Percentiles rank a stretch among this genome's conserved stretches.
Conservation (phyloP, 805 yeast species). For the Priceomyces carsonii region DNA sequence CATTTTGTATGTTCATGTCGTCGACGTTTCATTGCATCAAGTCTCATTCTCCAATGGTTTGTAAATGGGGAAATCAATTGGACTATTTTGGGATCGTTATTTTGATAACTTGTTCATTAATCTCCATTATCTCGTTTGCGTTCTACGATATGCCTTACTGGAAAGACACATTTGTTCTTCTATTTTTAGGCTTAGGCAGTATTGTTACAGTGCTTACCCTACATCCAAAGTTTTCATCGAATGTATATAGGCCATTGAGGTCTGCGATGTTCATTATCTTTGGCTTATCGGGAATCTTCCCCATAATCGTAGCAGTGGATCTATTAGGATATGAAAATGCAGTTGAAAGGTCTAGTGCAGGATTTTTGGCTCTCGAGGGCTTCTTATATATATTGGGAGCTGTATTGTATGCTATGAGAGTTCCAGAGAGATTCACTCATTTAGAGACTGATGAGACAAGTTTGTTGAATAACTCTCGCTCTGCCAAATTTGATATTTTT, state of each 20-base stretch:
- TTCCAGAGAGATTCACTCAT: conserved; percentile 66
- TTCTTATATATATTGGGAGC: conserved; percentile 79
- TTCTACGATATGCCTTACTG: conserved; percentile 45
- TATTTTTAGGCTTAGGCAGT: conserved; percentile 58
- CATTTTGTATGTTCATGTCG: conserved; percentile 60
- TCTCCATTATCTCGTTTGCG: conserved; percentile 40
- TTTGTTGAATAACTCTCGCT: conserved; percentile 10
- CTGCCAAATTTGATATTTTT: conserved; percentile 52
- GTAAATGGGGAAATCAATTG: conserved; percentile 62
- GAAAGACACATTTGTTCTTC: conserved; percentile 37
- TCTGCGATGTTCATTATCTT: conserved; percentile 78
- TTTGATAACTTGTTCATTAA: conserved; percentile 63
- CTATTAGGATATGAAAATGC: conserved; percentile 53
- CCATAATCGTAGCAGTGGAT: conserved; percentile 56
- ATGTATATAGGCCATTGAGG: conserved; percentile 72
- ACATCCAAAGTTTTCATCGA: conserved; percentile 63
- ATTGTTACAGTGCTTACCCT: conserved; percentile 66
- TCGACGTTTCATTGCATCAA: conserved; percentile 68
- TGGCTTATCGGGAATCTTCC: conserved; percentile 77
- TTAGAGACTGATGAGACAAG: conserved; percentile 18
- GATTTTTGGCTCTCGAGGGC: conserved; percentile 71
- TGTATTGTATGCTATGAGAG: conserved; percentile 67
- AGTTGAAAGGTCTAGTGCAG: conserved; percentile 51
- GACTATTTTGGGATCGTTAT: conserved; percentile 78
- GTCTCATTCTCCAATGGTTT: conserved; percentile 59